phyloP scores from a whole-genome alignment of 257 asterid genomes.

The Leptodermis oblonga region DNA sequence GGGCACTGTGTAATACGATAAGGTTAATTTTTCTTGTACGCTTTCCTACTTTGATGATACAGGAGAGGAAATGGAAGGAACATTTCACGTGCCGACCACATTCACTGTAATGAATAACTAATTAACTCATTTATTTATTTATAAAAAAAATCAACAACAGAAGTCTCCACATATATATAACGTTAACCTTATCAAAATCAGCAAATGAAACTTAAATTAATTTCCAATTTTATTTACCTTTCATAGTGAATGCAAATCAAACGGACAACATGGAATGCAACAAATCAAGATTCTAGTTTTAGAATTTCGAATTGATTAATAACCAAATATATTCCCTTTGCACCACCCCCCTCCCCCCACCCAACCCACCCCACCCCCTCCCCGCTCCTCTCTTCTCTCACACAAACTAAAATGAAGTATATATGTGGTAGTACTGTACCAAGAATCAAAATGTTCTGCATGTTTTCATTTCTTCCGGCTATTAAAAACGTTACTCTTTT shows the following conservation, averaged over 20 bases:
- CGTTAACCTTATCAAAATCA: not conserved
- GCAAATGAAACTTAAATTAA: no score
- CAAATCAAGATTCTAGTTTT: not conserved
- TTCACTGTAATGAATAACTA: not conserved
- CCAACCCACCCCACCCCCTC: no score
- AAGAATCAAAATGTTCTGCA: not conserved
- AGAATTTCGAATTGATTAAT: constrained; percentile 8
- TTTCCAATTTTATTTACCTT: not conserved
- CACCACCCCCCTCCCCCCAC: not conserved
- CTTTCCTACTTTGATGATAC: constrained; percentile 21
- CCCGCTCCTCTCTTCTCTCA: no score
- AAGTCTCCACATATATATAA: not conserved
- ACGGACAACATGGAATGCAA: not conserved
- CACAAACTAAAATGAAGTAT: no score
- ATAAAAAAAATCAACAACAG: not conserved
- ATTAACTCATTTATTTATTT: no score
- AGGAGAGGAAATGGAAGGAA: constrained; percentile 16
- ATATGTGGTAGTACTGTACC: no score
- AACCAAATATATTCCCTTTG: not conserved
- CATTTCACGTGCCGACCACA: constrained; percentile 12
- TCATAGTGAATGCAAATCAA: not conserved
- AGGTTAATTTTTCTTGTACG: constrained; percentile 26
- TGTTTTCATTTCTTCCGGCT: no score
- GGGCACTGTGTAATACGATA: not conserved
- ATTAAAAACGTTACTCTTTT: no score